Base-by-base conservation (phyloP, 192 early-diverging fungal species). In the Rhizophagus sp. region DNA sequence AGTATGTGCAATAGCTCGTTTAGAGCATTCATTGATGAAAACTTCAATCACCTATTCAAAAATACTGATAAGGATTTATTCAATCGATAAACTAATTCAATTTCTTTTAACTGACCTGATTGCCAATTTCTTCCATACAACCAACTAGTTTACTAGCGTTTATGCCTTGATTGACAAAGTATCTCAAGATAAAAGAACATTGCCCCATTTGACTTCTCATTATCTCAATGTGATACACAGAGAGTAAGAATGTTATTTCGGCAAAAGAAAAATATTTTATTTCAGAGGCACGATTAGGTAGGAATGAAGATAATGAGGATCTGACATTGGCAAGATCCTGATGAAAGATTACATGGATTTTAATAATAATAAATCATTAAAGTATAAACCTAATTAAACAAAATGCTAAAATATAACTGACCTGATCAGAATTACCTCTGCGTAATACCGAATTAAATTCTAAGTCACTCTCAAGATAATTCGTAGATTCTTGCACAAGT, bases 141-240 rank as follows among this genome's bases (percentile, higher is more conserved):
- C 86, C 86, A 52, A 93, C 91, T 47, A 96, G 82, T 9, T 90
- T 89, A 22, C 92, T 94, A 49, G 90, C 87, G 78, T 93, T 93
- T 63, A 96, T 92, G 22, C 96, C 93, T 44, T 95, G 89, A 80
- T 98, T 96, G 84, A 89, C 86, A 78, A 98, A 93, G 81, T 98
- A 98, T 67, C 88, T 87, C 44, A 95, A 84, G 61, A 97, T 89
- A 64, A 91, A 89, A 3, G 89, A 89, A 74, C 91, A 94, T 83
- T 91, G 85, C 27, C 94, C 92, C 47, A 91, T 80, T 41, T 85
- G 82, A 41, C 92, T 93, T 27, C 96, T 89, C 81, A 95, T 89
- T 7, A 88, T 86, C 80, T 99, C 98, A 19, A 97, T 89, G 68
- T 95, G 90, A 79, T 95, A 92, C 2, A 97, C 91, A 8, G 95